Conservation (phyloP, 176 grass and related monocot species). For the Saccharum officinarum region DNA sequence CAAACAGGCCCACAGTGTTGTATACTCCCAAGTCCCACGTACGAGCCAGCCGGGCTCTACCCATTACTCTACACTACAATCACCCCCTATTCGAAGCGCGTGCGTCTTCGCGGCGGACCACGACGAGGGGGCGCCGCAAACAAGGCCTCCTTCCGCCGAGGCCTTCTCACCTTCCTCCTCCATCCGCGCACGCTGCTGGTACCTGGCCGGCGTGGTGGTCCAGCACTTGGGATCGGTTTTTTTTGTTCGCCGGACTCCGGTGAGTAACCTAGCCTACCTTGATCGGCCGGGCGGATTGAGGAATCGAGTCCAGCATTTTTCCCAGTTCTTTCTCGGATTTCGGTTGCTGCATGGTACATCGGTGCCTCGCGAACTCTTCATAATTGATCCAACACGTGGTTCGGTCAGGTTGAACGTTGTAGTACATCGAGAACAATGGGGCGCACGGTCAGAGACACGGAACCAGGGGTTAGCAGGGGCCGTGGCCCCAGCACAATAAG, state of each 20-base stretch:
- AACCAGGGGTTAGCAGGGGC: too few species aligned
- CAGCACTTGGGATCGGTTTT: neutral
- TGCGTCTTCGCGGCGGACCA: neutral
- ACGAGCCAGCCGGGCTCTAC: too few species aligned
- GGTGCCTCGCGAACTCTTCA: neutral
- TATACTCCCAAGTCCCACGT: too few species aligned
- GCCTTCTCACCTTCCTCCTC: neutral
- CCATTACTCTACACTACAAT: too few species aligned
- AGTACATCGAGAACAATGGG: conserved; percentile 48
- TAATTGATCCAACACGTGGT: neutral
- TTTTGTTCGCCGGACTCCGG: neutral
- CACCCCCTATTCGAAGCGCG: too few species aligned
- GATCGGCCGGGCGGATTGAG: neutral
- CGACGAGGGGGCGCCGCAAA: neutral
- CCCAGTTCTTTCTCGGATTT: neutral
- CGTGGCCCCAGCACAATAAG: too few species aligned
- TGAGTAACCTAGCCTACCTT: neutral
- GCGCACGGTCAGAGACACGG: too few species aligned
- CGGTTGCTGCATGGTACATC: neutral
- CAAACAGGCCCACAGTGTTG: too few species aligned
- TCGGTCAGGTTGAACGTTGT: neutral
- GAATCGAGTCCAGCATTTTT: neutral
- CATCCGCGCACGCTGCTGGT: neutral
- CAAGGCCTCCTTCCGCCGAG: neutral
- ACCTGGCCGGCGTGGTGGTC: neutral